Percentiles rank a stretch among this genome's conserved stretches.
Evolutionary conservation across 1,284 basidiomycete species (phyloP).

Genomic region (Coniferiporia sulphurascens): DNA sequence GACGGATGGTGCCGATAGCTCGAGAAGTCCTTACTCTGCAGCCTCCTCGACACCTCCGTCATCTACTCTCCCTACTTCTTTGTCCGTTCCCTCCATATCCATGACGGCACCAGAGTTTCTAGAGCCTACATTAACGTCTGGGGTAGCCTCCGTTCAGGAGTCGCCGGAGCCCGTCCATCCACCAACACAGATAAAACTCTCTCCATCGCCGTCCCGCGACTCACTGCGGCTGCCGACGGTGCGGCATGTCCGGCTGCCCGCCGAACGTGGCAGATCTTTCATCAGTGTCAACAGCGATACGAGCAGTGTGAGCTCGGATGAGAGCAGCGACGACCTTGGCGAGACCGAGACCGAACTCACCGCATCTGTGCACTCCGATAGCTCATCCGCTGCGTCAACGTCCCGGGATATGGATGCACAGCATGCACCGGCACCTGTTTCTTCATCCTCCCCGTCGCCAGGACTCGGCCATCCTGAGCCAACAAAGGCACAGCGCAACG

Average conservation of each 20-base stretch:
- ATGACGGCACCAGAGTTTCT: conserved; percentile 12
- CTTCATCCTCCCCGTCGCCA: conserved; percentile 11
- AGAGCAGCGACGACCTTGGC: conserved; percentile 13
- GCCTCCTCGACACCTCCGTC: not conserved
- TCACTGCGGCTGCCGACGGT: conserved; percentile 31
- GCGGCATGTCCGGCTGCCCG: conserved; percentile 22
- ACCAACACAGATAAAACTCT: conserved; percentile 12
- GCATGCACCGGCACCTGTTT: conserved; percentile 18
- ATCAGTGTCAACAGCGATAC: not conserved
- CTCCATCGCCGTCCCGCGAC: conserved; percentile 23
- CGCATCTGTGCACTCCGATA: conserved; percentile 34
- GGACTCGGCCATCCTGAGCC: not conserved
- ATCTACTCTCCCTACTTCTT: not conserved
- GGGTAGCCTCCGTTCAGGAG: not conserved
- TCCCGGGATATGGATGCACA: conserved; percentile 24
- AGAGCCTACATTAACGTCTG: conserved; percentile 7
- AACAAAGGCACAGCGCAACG: not conserved
- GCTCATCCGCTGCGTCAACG: conserved; percentile 34
- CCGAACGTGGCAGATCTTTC: conserved; percentile 3
- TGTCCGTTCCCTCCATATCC: conserved; percentile 13
- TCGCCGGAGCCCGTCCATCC: conserved; percentile 8
- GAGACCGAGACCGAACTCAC: conserved; percentile 14
- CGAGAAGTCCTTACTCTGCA: not conserved
- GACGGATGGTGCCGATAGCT: not conserved
- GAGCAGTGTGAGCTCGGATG: conserved; percentile 18